Conservation (phyloP, 202 grass and related monocot genomes). For the Zoysia matrella region DNA sequence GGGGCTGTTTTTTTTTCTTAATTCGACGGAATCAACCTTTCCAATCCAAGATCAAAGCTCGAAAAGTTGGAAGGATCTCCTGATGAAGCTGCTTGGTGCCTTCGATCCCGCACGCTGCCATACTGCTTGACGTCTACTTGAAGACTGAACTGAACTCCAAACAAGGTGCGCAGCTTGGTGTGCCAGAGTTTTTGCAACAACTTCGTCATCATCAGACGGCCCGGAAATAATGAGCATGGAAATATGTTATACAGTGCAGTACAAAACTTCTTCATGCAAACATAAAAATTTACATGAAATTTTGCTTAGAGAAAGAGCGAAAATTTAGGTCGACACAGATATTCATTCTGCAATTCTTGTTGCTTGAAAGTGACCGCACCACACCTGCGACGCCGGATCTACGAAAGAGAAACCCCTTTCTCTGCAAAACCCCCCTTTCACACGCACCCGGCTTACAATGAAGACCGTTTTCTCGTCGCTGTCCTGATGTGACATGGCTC, state of each 20-base stretch:
- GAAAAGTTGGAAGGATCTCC: neutral
- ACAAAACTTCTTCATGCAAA: neutral
- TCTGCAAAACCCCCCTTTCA: neutral
- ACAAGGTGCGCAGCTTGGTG: neutral
- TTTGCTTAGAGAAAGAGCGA: neutral
- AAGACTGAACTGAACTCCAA: neutral
- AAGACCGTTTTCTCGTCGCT: neutral
- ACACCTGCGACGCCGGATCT: neutral
- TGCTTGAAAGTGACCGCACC: neutral
- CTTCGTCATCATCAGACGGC: neutral
- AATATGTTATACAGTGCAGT: too few relatives aligned
- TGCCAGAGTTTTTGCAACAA: neutral
- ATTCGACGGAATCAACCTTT: neutral
- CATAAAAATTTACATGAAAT: neutral
- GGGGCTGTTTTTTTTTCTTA: neutral
- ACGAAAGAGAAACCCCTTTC: neutral
- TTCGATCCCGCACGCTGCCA: neutral
- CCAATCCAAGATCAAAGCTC: neutral
- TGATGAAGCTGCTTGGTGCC: conserved; percentile 14
- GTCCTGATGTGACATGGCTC: neutral
- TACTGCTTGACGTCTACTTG: neutral
- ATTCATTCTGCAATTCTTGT: neutral
- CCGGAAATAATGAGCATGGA: neutral
- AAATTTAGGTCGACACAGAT: neutral
- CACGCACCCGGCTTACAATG: neutral